These are phyloP conservation scores for Ogataea pilisensis DNA, from an alignment of 805 yeast genomes.

Conservation along the genomic window DNA sequence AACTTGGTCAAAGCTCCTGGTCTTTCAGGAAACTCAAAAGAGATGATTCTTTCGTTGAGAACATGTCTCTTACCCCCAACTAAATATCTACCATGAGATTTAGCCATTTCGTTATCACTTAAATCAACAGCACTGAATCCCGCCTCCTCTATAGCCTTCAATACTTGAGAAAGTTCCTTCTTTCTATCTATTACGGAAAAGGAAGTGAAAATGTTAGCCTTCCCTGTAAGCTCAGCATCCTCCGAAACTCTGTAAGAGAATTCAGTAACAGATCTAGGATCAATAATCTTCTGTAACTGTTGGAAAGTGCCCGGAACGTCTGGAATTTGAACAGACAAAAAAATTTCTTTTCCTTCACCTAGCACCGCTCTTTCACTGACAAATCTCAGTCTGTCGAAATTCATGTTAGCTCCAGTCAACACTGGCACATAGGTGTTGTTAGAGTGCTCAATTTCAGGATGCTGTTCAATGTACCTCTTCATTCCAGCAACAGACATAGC, in stretches of 20 bases:
- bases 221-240: constrained; percentile 33
- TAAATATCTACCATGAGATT: constrained; percentile 91
- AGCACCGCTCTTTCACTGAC: constrained; percentile 95
- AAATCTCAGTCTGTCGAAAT: constrained; percentile 92
- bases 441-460: constrained; percentile 69
- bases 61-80: constrained; percentile 87
- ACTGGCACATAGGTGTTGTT: constrained; percentile 75
- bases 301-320: constrained; percentile 90
- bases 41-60: constrained; percentile 69
- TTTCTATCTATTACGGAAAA: constrained; percentile 77
- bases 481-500: constrained; percentile 95
- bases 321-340: constrained; percentile 85
- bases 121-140: constrained; percentile 81
- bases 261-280: constrained; percentile 91
- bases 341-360: constrained; percentile 98
- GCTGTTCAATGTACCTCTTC: constrained; percentile 68
- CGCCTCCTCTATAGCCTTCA: constrained; percentile 50
- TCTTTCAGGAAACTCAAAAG: constrained; percentile 95
- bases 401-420: constrained; percentile 96
- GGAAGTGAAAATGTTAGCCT: constrained; percentile 82
- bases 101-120: constrained; percentile 91
- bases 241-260: constrained; percentile 79
- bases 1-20: constrained; percentile 91
- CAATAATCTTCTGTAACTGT: constrained; percentile 67
- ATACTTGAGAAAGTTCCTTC: constrained; percentile 64